Evolutionary conservation across 1,284 basidiomycete genomes (phyloP).

Genomic region (Pseudozyma hubeiensis): DNA sequence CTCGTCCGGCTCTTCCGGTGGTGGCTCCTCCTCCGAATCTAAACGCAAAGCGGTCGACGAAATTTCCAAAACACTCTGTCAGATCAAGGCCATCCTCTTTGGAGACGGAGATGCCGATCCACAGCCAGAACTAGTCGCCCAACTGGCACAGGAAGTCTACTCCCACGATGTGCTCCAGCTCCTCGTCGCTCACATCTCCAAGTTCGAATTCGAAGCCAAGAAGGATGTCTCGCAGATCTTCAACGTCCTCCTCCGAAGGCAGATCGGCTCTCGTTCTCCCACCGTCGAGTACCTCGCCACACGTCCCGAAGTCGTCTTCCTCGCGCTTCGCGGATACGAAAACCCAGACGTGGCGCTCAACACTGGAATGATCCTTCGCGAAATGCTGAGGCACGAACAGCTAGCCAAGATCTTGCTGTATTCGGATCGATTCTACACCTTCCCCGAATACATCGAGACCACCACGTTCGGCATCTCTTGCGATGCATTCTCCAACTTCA

Average conservation of each 20-base stretch:
- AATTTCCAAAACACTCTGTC: conserved; percentile 85
- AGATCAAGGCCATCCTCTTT: conserved; percentile 85
- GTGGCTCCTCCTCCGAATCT: conserved; percentile 21
- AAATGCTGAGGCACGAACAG: conserved; percentile 94
- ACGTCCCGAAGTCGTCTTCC: conserved; percentile 88
- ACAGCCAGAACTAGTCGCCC: conserved; percentile 74
- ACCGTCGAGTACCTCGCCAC: conserved; percentile 92
- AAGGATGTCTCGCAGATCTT: conserved; percentile 98
- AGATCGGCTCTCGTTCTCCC: conserved; percentile 90
- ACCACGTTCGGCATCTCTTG: conserved; percentile 98
- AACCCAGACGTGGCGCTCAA: conserved; percentile 96
- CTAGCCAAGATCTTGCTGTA: conserved; percentile 89
- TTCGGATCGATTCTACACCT: conserved; percentile 91
- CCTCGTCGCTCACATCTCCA: conserved; percentile 82
- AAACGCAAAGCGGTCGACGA: conserved; percentile 81
- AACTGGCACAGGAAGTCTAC: conserved; percentile 95
- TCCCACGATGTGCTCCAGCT: conserved; percentile 85
- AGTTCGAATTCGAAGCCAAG: conserved; percentile 89
- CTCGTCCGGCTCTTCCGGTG: conserved; percentile 16
- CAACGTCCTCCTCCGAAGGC: conserved; percentile 91
- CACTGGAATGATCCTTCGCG: conserved; percentile 96
- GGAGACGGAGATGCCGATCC: conserved; percentile 84
- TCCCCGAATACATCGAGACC: conserved; percentile 95
- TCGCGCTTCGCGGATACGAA: conserved; percentile 81
- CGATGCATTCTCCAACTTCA: conserved; percentile 95